A percentile compares a stretch with the other conserved stretches of the same genome.
Conservation (phyloP, 306 rosid genomes). For the Casuarina equisetifolia region DNA sequence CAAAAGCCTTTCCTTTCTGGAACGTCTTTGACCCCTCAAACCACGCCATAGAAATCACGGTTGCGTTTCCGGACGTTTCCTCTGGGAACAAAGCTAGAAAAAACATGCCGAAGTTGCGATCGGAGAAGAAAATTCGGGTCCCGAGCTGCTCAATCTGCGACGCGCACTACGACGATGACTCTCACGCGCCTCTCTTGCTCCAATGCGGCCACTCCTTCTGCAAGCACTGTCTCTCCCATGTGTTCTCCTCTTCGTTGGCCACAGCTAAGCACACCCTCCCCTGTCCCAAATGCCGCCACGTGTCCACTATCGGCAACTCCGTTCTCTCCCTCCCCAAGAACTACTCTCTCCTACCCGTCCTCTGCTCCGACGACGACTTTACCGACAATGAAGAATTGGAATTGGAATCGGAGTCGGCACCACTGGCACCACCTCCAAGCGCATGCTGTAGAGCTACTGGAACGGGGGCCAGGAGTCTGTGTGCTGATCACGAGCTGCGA, state of each 20-base stretch:
- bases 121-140: conserved; percentile 49
- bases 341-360: conserved; percentile 79
- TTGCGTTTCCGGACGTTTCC: neutral
- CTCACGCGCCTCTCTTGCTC: conserved; percentile 88
- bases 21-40: neutral
- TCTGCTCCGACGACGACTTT: conserved; percentile 43
- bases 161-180: conserved; percentile 91
- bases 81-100: neutral
- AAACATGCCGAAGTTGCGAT: neutral
- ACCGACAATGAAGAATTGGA: conserved; percentile 37
- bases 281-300: conserved; percentile 95
- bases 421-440: conserved; percentile 55
- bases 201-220: conserved; percentile 98
- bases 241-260: conserved; percentile 63
- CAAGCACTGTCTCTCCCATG: conserved; percentile 75
- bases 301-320: conserved; percentile 81
- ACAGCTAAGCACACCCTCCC: conserved; percentile 60
- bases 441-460: conserved; percentile 40
- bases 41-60: neutral
- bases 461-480: conserved; percentile 73
- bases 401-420: conserved; percentile 34
- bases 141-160: conserved; percentile 94
- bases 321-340: conserved; percentile 85
- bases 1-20: neutral
- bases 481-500: conserved; percentile 70